Base-by-base conservation (phyloP, 352 stramenopile genomes). In the Phytophthora parvispora region DNA sequence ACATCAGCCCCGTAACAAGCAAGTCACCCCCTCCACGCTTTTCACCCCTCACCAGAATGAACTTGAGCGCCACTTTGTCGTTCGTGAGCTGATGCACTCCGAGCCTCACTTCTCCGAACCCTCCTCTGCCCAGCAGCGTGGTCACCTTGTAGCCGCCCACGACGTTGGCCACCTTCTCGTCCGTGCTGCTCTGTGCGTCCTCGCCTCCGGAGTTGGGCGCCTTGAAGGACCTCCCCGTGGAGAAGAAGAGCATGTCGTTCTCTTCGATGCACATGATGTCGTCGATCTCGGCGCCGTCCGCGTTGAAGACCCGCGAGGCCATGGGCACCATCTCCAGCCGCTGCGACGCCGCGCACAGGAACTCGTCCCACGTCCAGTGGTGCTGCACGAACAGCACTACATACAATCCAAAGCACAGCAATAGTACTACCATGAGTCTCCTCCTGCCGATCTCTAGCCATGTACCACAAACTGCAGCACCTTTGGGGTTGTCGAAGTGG, bases 211-310 rank as follows among this genome's bases (percentile, higher is more conserved):
- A 86, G 29, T 74, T 80, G 15, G 90, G 90, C 10, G 89, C 74
- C 31, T 93, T 92, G 59, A 95, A 97, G 15, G 89, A 90, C 20
- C 75, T 81, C 1, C 86, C 87, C 1, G 86, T 90, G 4, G 88
- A 96, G 69, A 97, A 92, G 72, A 97, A 97, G 31, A 96, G 82
- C 74, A 96, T 95, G 75, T 96, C 90, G 65, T 93, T 91, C 66
- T 97, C 90, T 57, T 97, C 90, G 31, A 97, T 96, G 78, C 88
- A 93, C 90, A 96, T 97, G 68, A 95, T 90, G 73, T 97, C 90
- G 60, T 94, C 87, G 57, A 97, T 92, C 65, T 96, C 89, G 18
- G 89, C 86, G 43, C 89, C 88, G 48, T 97, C 88, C 4, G 87
- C 84, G 60, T 97, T 97, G 66, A 96, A 97, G 29, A 96, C 84